These are phyloP conservation scores for Nemania serpens DNA, from an alignment of 2,329 filamentous ascomycete genomes.

Conservation along the genomic window DNA sequence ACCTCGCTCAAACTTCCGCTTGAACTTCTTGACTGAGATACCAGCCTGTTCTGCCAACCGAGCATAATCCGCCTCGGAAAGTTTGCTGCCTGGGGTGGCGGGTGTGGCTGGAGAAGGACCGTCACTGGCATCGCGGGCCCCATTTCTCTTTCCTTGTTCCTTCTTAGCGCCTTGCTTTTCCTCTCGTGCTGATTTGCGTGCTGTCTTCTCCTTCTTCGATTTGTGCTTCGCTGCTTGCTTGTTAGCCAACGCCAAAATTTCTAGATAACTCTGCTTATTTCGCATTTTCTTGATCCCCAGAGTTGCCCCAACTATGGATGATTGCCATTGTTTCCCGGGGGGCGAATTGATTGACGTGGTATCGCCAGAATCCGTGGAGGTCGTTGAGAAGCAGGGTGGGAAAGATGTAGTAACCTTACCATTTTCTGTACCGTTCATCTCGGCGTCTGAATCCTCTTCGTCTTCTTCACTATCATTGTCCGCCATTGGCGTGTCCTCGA, in stretches of 20 bases:
- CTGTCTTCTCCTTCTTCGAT: slow-evolving; percentile 40
- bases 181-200: no score
- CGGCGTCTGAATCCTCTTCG: slow-evolving; percentile 45
- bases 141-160: slow-evolving; percentile 34
- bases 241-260: slow-evolving; percentile 36
- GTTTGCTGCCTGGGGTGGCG: slow-evolving; percentile 44
- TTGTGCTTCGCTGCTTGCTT: slow-evolving; percentile 43
- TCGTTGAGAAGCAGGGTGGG: slow-evolving; percentile 2
- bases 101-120: slow-evolving; percentile 44
- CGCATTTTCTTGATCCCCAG: slow-evolving; percentile 38
- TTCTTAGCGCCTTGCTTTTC: no score
- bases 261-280: slow-evolving; percentile 38
- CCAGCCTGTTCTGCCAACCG: slow-evolving; percentile 68
- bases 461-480: slow-evolving; percentile 56
- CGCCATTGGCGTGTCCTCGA: slow-evolving; percentile 48
- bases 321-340: slow-evolving; percentile 8
- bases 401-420: slow-evolving; percentile 29
- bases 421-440: slow-evolving; percentile 43
- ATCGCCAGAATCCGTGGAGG: slow-evolving; percentile 34
- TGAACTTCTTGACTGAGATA: slow-evolving; percentile 75
- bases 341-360: slow-evolving; percentile 29
- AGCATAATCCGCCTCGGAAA: slow-evolving; percentile 62
- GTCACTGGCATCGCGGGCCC: slow-evolving; percentile 32
- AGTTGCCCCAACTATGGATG: slow-evolving; percentile 18
- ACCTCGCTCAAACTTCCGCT: slow-evolving; percentile 76